Percentiles rank a stretch among this genome's conserved stretches.
Conservation (phyloP, 345 rosid species). For the Citrus mangshanensis region DNA sequence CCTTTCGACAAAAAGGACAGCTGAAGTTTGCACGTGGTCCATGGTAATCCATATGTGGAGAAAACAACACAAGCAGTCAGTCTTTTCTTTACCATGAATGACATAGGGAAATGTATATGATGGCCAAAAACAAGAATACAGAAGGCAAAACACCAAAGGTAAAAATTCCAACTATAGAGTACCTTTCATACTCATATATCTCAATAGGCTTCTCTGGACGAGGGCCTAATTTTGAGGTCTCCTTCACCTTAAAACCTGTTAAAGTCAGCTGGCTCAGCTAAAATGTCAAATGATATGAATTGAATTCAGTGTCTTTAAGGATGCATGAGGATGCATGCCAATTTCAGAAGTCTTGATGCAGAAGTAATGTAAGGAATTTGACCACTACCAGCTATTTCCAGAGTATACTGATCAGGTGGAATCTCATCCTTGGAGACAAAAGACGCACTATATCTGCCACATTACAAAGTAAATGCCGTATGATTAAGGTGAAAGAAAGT, state of each 20-base stretch:
- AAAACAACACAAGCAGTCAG: slow-evolving; percentile 19
- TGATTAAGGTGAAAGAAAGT: slow-evolving; percentile 4
- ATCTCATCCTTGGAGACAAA: slow-evolving; percentile 65
- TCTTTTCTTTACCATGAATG: slow-evolving; percentile 9
- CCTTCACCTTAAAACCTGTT: slow-evolving; percentile 72
- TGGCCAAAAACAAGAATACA: neutral
- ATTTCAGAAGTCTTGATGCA: neutral
- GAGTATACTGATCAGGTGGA: slow-evolving; percentile 69
- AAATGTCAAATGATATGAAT: neutral
- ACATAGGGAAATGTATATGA: slow-evolving; percentile 5
- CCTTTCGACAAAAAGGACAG: slow-evolving; percentile 98
- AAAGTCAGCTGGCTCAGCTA: slow-evolving; percentile 2
- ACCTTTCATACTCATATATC: slow-evolving; percentile 96
- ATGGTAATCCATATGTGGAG: slow-evolving; percentile 18
- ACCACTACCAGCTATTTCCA: slow-evolving; percentile 58
- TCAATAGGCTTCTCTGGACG: slow-evolving; percentile 92
- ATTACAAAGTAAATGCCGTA: slow-evolving; percentile 2
- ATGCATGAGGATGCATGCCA: neutral
- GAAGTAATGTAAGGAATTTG: slow-evolving; percentile 9
- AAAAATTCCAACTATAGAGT: slow-evolving; percentile 3
- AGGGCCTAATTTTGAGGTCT: slow-evolving; percentile 74
- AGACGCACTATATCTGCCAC: slow-evolving; percentile 74
- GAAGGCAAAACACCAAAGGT: neutral
- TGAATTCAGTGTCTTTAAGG: neutral
- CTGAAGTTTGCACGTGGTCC: slow-evolving; percentile 43